Evolutionary conservation across 768 basidiomycete genomes (phyloP).

Genomic region (Porphyrellus cyaneotinctus): DNA sequence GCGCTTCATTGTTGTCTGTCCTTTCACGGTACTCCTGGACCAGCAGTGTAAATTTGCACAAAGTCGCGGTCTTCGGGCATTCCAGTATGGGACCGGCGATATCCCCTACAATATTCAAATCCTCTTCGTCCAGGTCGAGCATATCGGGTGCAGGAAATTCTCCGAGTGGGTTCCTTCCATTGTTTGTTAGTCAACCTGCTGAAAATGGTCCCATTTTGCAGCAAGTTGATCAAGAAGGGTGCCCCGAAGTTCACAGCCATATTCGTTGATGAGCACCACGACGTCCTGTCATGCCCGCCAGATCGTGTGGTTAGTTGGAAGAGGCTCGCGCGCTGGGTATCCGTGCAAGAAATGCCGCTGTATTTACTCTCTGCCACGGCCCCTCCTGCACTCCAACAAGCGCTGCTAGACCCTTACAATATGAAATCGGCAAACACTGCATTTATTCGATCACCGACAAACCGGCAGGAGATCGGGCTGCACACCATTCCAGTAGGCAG

Average conservation of each 20-base stretch:
- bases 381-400: neutral
- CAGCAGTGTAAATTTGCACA: neutral
- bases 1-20: neutral
- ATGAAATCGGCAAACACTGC: neutral
- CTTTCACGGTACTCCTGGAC: constrained; percentile 1
- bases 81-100: neutral
- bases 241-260: neutral
- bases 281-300: neutral
- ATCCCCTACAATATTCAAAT: neutral
- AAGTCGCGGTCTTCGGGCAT: neutral
- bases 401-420: neutral
- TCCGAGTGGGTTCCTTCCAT: no score
- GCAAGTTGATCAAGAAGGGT: neutral
- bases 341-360: neutral
- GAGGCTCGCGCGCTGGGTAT: neutral
- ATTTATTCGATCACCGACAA: neutral
- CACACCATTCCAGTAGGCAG: neutral
- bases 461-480: neutral
- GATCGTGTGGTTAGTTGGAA: neutral
- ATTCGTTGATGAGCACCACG: constrained; percentile 3
- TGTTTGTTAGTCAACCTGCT: no score
- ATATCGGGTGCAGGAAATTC: neutral
- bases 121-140: constrained; percentile 3
- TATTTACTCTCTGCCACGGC: neutral
- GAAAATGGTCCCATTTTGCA: neutral